Percentiles rank a stretch among this genome's conserved stretches.
These are phyloP conservation scores for Lachnum nothofagi DNA, from an alignment of 2,329 filamentous ascomycete genomes.

Conservation along the genomic window DNA sequence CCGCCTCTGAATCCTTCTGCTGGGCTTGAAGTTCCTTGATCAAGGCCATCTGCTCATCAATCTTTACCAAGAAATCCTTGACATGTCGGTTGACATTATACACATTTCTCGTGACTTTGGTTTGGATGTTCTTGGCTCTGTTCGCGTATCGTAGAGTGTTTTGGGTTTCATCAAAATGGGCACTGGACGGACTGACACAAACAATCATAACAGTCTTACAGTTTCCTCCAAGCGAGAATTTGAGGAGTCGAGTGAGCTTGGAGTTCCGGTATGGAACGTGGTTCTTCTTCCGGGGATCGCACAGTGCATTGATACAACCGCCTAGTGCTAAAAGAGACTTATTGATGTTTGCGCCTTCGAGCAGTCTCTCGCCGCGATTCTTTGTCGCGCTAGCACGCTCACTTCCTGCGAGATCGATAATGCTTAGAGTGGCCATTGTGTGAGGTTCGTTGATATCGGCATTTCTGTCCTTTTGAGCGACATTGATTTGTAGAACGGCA, in stretches of 20 bases:
- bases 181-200: conserved; percentile 91
- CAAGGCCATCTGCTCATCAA: conserved; percentile 94
- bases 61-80: conserved; percentile 98
- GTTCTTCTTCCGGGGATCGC: conserved; percentile 83
- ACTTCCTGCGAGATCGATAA: conserved; percentile 94
- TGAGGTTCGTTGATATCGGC: conserved; percentile 89
- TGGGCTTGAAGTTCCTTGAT: conserved; percentile 94
- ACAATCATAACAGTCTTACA: conserved; percentile 99
- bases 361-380: conserved; percentile 83
- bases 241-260: conserved; percentile 88
- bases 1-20: conserved; percentile 79
- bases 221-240: conserved; percentile 95
- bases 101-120: conserved; percentile 97
- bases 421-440: conserved; percentile 96
- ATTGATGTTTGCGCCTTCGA: conserved; percentile 98
- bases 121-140: conserved; percentile 98
- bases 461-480: conserved; percentile 90
- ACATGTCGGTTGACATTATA: conserved; percentile 99
- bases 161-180: conserved; percentile 96
- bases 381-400: conserved; percentile 95
- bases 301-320: conserved; percentile 97
- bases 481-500: conserved; percentile 93
- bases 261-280: conserved; percentile 98
- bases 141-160: conserved; percentile 97
- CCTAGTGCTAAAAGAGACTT: conserved; percentile 91